phyloP scores from a whole-genome alignment of 208 protist species.

The Crithidia brevicula region DNA sequence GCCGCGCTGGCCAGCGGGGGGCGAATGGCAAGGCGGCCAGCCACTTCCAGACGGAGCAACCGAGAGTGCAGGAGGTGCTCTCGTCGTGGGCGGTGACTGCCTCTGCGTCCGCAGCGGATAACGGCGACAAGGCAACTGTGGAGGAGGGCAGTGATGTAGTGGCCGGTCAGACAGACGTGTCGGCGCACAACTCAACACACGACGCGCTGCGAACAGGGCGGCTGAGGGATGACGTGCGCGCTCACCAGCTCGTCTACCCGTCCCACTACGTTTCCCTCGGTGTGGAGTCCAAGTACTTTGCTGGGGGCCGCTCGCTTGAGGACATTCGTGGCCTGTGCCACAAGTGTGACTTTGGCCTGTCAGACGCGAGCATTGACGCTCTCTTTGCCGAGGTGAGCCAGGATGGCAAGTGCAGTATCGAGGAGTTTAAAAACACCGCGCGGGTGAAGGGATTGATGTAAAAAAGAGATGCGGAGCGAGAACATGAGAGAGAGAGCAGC shows the following conservation, averaged over 20 bases:
- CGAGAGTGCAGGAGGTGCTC: constrained; percentile 55
- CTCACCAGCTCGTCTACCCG: constrained; percentile 80
- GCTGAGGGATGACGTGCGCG: constrained; percentile 71
- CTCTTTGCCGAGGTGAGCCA: constrained; percentile 61
- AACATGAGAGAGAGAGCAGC: not conserved
- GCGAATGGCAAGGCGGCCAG: constrained; percentile 34
- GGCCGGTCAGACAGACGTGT: too few species aligned
- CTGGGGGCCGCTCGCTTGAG: constrained; percentile 67
- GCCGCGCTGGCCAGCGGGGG: constrained; percentile 21
- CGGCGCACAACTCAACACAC: constrained; percentile 2
- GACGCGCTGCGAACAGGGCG: too few species aligned
- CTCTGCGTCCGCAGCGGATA: not conserved
- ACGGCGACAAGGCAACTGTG: constrained; percentile 1
- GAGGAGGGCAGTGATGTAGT: not conserved
- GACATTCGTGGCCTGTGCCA: constrained; percentile 62
- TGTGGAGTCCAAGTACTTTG: constrained; percentile 85
- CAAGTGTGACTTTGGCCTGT: constrained; percentile 74
- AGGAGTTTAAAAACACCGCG: constrained; percentile 88
- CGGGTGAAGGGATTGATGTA: constrained; percentile 74
- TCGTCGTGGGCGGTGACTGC: constrained; percentile 51
- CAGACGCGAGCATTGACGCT: constrained; percentile 69
- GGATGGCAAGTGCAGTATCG: constrained; percentile 71
- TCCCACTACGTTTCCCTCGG: constrained; percentile 82
- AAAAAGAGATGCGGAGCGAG: too few species aligned
- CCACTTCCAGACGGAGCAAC: constrained; percentile 43